A percentile compares a stretch with the other conserved stretches of the same genome.
Conservation (phyloP, 768 basidiomycete genomes). For the Erythrobasidium yunnanense region DNA sequence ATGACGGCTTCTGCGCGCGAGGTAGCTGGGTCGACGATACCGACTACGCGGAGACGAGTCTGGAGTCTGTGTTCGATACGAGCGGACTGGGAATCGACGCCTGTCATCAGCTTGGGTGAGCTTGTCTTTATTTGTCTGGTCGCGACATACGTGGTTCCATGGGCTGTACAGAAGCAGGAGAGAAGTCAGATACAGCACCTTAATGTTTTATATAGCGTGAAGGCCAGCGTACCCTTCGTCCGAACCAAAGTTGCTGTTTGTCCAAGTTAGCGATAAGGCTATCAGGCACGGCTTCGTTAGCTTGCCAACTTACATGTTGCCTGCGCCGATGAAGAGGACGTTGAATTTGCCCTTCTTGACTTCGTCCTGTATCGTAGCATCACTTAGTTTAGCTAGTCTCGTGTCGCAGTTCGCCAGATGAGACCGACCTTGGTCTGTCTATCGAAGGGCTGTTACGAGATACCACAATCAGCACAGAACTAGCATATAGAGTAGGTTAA, state of each 20-base stretch:
- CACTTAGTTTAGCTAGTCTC: too few species aligned
- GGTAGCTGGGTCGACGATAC: slow-evolving; percentile 78
- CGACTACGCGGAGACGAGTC: slow-evolving; percentile 86
- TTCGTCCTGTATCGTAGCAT: background rate
- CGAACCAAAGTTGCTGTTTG: slow-evolving; percentile 8
- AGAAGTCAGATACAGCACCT: background rate
- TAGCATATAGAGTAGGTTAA: too few species aligned
- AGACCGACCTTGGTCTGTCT: slow-evolving; percentile 13
- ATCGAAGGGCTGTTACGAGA: slow-evolving; percentile 23
- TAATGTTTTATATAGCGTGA: background rate
- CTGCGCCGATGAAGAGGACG: slow-evolving; percentile 20
- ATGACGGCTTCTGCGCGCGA: slow-evolving; percentile 71
- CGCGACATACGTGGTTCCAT: slow-evolving; percentile 14
- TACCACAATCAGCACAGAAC: too few species aligned
- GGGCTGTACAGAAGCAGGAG: background rate
- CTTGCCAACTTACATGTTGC: background rate
- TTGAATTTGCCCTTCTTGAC: slow-evolving; percentile 28
- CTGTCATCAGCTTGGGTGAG: background rate
- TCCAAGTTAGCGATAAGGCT: background rate
- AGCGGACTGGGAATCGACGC: background rate
- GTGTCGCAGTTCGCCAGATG: background rate
- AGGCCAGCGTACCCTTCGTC: background rate
- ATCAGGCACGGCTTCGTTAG: too few species aligned
- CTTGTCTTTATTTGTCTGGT: background rate
- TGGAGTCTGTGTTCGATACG: slow-evolving; percentile 61